Conservation (phyloP, 2,329 filamentous ascomycete genomes). For the Zelopaecilomyces penicillatus region DNA sequence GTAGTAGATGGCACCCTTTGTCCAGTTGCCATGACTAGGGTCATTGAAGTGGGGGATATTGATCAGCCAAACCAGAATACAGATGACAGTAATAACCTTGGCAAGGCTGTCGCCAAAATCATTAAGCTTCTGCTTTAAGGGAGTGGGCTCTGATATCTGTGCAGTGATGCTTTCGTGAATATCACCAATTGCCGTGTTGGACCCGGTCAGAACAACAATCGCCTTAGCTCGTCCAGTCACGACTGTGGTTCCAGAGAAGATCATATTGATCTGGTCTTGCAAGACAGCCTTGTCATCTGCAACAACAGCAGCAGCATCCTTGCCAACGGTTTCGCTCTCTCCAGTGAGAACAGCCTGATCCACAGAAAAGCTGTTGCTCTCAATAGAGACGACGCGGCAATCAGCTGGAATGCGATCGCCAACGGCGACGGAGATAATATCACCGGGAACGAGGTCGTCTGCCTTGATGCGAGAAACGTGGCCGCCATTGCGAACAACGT, state of each 20-base stretch:
- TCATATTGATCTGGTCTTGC: constrained; percentile 95
- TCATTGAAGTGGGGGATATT: constrained; percentile 97
- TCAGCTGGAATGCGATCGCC: constrained; percentile 93
- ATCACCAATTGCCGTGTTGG: constrained; percentile 89
- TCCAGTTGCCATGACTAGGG: constrained; percentile 83
- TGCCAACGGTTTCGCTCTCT: constrained; percentile 93
- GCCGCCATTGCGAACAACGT: constrained; percentile 74
- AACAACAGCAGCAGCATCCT: constrained; percentile 60
- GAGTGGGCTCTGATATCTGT: constrained; percentile 95
- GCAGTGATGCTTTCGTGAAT: constrained; percentile 98
- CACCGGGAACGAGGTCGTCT: constrained; percentile 93
- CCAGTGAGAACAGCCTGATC: constrained; percentile 97
- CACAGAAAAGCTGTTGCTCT: constrained; percentile 94
- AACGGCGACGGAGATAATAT: constrained; percentile 79
- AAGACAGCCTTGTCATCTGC: constrained; percentile 80
- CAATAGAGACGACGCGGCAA: constrained; percentile 79
- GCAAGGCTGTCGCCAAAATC: constrained; percentile 94
- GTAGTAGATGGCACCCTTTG: constrained; percentile 98
- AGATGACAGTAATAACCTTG: constrained; percentile 97
- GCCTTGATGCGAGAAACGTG: constrained; percentile 77
- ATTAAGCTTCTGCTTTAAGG: constrained; percentile 96
- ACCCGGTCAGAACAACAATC: constrained; percentile 81
- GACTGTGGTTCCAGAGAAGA: constrained; percentile 97
- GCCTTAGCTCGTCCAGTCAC: constrained; percentile 90
- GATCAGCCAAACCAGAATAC: constrained; percentile 94